Percentiles rank a stretch among this genome's conserved stretches.
Evolutionary conservation across 2,329 filamentous ascomycete species (phyloP).

Genomic region (Beauveria bassiana): DNA sequence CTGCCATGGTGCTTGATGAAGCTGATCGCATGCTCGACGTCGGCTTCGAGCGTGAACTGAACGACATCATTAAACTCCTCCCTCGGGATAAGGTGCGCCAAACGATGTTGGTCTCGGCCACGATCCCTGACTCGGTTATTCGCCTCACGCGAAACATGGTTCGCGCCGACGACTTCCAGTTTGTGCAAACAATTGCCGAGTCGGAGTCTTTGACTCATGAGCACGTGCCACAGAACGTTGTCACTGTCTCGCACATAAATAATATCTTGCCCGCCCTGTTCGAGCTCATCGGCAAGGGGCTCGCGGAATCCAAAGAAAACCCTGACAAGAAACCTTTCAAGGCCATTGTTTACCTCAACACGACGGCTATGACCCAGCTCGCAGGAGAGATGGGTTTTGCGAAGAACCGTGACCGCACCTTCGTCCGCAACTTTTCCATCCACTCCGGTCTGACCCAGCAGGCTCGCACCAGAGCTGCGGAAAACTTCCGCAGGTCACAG

Average conservation of each 20-base stretch:
- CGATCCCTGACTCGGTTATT: constrained; percentile 78
- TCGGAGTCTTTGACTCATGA: constrained; percentile 82
- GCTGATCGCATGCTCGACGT: constrained; percentile 98
- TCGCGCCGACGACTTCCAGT: constrained; percentile 72
- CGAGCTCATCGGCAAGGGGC: constrained; percentile 62
- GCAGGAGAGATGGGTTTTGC: constrained; percentile 43
- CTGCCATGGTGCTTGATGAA: constrained; percentile 91
- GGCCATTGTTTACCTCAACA: constrained; percentile 88
- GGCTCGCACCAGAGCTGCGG: constrained; percentile 61
- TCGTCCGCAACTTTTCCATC: constrained; percentile 46
- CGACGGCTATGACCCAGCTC: constrained; percentile 64
- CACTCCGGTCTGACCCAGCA: constrained; percentile 70
- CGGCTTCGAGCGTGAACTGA: constrained; percentile 64
- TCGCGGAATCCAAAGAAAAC: constrained; percentile 34
- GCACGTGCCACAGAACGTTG: constrained; percentile 70
- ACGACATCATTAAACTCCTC: constrained; percentile 51
- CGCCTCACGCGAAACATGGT: constrained; percentile 70
- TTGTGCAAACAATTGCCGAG: constrained; percentile 77
- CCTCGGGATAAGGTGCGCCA: constrained; percentile 68
- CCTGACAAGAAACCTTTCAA: constrained; percentile 63
- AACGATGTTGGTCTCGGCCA: constrained; percentile 92
- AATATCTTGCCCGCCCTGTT: constrained; percentile 71
- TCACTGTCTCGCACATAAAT: constrained; percentile 59
- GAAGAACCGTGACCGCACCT: constrained; percentile 31
- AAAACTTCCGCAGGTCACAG: constrained; percentile 58